phyloP scores from a whole-genome alignment of 768 basidiomycete species.

The Gloeostereum incarnatum region DNA sequence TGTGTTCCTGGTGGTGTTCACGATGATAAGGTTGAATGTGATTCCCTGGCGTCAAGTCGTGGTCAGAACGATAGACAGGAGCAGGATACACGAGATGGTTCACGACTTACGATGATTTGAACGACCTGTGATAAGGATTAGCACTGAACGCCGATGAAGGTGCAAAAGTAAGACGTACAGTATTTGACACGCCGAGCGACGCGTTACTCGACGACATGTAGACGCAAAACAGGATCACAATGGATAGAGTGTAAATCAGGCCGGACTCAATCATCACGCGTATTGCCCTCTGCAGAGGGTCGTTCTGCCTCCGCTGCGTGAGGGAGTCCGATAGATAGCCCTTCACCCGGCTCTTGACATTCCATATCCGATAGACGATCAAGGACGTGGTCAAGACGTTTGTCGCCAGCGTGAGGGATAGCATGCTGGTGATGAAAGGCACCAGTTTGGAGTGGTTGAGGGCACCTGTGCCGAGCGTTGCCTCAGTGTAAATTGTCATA shows the following conservation, averaged over 20 bases:
- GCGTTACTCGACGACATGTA: conserved; percentile 26
- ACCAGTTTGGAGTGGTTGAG: conserved; percentile 18
- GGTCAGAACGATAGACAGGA: not conserved
- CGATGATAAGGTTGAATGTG: conserved; percentile 23
- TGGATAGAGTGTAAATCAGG: conserved; percentile 25
- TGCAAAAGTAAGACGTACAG: conserved; percentile 17
- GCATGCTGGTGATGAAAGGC: conserved; percentile 28
- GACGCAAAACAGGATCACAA: conserved; percentile 23
- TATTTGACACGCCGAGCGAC: conserved; percentile 26
- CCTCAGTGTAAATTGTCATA: conserved; percentile 22
- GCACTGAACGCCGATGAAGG: conserved; percentile 1
- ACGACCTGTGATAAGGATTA: conserved; percentile 18
- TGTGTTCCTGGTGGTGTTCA: conserved; percentile 1
- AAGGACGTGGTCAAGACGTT: conserved; percentile 27
- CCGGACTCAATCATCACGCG: conserved; percentile 29
- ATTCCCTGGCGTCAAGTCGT: conserved; percentile 13
- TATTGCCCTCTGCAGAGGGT: conserved; percentile 17
- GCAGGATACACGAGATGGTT: too few species aligned
- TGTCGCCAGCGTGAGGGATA: conserved; percentile 23
- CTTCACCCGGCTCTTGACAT: conserved; percentile 17
- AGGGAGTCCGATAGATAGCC: conserved; percentile 11
- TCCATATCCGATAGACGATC: conserved; percentile 28
- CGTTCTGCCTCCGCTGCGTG: conserved; percentile 1
- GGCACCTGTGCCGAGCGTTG: conserved; percentile 16
- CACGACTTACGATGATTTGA: conserved; percentile 31